phyloP scores from a whole-genome alignment of 495 filamentous ascomycete species.

The Evernia prunastri region DNA sequence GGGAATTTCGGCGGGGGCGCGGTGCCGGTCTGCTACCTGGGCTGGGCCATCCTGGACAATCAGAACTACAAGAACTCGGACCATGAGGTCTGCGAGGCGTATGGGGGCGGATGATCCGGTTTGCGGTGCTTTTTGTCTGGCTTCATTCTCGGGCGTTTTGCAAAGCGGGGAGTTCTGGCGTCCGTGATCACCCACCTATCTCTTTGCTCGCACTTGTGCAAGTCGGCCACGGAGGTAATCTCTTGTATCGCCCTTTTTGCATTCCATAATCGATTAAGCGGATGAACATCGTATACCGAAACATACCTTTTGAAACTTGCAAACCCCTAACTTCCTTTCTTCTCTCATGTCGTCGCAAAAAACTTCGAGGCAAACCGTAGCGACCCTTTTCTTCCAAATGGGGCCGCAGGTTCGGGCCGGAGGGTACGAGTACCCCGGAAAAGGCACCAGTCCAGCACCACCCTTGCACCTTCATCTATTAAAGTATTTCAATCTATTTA shows the following conservation, averaged over 20 bases:
- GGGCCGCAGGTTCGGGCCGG: background rate
- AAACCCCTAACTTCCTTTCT: background rate
- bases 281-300: background rate
- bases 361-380: background rate
- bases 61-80: background rate
- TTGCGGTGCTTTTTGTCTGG: background rate
- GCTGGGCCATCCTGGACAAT: background rate
- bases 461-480: background rate
- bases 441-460: background rate
- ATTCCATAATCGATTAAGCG: background rate
- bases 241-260: too few relatives aligned
- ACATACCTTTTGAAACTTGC: too few relatives aligned
- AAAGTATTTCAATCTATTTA: too few relatives aligned
- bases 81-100: background rate
- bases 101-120: background rate
- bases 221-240: too few relatives aligned
- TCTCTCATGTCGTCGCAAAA: background rate
- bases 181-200: background rate
- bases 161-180: background rate
- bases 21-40: conserved; percentile 3
- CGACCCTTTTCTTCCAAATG: background rate
- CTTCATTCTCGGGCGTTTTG: background rate
- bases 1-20: background rate
- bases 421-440: too few relatives aligned
- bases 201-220: background rate